These are phyloP conservation scores for Ustilago shanxiensis DNA, from an alignment of 1,284 basidiomycete genomes.

Conservation along the genomic window DNA sequence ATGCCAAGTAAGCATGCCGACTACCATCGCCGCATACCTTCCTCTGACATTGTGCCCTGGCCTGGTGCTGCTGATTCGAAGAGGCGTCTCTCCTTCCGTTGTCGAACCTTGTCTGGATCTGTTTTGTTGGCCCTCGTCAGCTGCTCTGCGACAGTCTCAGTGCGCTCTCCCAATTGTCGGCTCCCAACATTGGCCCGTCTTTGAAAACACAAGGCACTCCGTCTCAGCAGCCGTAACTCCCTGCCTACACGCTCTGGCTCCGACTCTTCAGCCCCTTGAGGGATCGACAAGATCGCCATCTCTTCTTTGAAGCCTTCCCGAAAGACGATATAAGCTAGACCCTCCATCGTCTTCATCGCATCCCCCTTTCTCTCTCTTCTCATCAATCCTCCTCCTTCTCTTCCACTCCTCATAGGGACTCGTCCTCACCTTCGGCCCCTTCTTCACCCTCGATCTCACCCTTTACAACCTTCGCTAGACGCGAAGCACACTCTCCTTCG, in stretches of 20 bases:
- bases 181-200: not conserved
- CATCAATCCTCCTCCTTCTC: conserved; percentile 7
- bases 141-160: conserved; percentile 11
- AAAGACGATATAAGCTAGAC: conserved; percentile 3
- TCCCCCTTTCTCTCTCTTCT: conserved; percentile 7
- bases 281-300: conserved; percentile 2
- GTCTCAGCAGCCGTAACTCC: not conserved
- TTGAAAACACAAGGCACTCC: not conserved
- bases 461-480: conserved; percentile 1
- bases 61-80: not conserved
- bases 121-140: not conserved
- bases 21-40: not conserved
- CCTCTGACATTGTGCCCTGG: not conserved
- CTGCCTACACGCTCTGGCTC: not conserved
- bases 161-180: not conserved
- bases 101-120: not conserved
- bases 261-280: not conserved
- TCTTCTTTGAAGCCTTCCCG: not conserved
- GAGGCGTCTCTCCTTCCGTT: too few relatives aligned
- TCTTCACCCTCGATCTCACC: not conserved
- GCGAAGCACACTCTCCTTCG: not conserved
- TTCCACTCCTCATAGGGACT: not conserved
- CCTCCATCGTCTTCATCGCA: not conserved
- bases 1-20: not conserved
- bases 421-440: not conserved